Percentiles rank a stretch among this genome's conserved stretches.
Evolutionary conservation across 2,329 filamentous ascomycete species (phyloP).

Genomic region (Stachybotrys elegans): DNA sequence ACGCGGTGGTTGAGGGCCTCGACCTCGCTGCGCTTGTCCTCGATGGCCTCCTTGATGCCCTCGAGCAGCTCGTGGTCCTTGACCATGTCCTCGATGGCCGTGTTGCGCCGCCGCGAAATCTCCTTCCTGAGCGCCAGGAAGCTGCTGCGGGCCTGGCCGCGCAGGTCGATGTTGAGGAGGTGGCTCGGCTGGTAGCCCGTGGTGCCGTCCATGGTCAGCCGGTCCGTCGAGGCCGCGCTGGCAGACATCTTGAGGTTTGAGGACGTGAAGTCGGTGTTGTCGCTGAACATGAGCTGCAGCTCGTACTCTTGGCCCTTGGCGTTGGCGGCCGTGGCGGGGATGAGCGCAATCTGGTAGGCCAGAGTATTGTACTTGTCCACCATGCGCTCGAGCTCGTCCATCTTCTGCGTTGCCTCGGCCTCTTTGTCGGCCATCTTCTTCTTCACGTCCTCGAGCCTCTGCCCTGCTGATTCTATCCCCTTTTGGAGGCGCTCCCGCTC

Average conservation of each 20-base stretch:
- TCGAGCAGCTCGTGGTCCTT: slow-evolving; percentile 92
- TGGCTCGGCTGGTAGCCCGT: slow-evolving; percentile 89
- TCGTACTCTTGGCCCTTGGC: slow-evolving; percentile 84
- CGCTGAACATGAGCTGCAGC: slow-evolving; percentile 74
- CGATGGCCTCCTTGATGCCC: slow-evolving; percentile 92
- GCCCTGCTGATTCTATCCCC: slow-evolving; percentile 70
- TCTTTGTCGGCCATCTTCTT: slow-evolving; percentile 81
- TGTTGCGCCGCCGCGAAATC: slow-evolving; percentile 80
- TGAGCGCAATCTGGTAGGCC: slow-evolving; percentile 88
- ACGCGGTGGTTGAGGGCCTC: slow-evolving; percentile 87
- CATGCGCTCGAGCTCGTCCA: slow-evolving; percentile 87
- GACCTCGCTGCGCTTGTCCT: slow-evolving; percentile 90
- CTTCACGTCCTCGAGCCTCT: slow-evolving; percentile 79
- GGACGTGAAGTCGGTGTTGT: slow-evolving; percentile 69
- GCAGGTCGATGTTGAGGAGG: slow-evolving; percentile 82
- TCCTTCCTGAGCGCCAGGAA: slow-evolving; percentile 80
- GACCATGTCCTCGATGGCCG: slow-evolving; percentile 84
- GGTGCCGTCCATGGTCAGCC: slow-evolving; percentile 73
- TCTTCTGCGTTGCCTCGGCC: slow-evolving; percentile 73
- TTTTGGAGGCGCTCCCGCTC: slow-evolving; percentile 92
- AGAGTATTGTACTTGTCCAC: slow-evolving; percentile 92
- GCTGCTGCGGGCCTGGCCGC: slow-evolving; percentile 73
- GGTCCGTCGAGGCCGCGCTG: slow-evolving; percentile 51
- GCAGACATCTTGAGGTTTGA: slow-evolving; percentile 47
- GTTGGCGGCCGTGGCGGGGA: slow-evolving; percentile 78